These are phyloP conservation scores for Zizania latifolia DNA, from an alignment of 176 grass and related monocot genomes.

Conservation along the genomic window DNA sequence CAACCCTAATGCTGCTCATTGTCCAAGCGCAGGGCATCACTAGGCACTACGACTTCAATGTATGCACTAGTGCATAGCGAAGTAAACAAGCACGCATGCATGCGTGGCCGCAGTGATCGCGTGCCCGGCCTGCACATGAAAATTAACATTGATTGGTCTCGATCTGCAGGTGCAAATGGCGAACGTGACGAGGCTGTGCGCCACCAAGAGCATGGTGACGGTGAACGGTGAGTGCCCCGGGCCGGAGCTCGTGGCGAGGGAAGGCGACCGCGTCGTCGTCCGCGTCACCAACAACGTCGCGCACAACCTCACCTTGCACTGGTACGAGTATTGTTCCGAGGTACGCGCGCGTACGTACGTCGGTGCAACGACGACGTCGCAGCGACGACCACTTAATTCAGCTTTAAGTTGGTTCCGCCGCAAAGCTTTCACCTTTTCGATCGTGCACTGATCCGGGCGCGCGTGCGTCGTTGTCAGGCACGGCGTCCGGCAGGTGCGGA, in stretches of 20 bases:
- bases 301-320: conserved; percentile 69
- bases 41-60: conserved; percentile 65
- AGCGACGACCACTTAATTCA: too few species aligned
- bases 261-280: conserved; percentile 65
- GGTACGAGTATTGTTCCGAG: conserved; percentile 25
- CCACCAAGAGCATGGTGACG: conserved; percentile 57
- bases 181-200: conserved; percentile 64
- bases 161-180: conserved; percentile 53
- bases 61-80: neutral
- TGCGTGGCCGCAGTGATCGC: neutral
- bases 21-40: conserved; percentile 45
- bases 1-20: conserved; percentile 31
- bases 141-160: too few species aligned
- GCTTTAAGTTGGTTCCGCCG: neutral
- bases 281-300: conserved; percentile 66
- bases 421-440: neutral
- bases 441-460: too few species aligned
- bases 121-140: too few species aligned
- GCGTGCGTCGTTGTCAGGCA: too few species aligned
- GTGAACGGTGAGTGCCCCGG: conserved; percentile 64
- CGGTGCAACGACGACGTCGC: neutral
- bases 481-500: conserved; percentile 63
- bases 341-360: neutral
- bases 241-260: conserved; percentile 51
- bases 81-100: too few species aligned